These are phyloP conservation scores for Albizia julibrissin DNA, from an alignment of 306 rosid genomes.

Conservation along the genomic window DNA sequence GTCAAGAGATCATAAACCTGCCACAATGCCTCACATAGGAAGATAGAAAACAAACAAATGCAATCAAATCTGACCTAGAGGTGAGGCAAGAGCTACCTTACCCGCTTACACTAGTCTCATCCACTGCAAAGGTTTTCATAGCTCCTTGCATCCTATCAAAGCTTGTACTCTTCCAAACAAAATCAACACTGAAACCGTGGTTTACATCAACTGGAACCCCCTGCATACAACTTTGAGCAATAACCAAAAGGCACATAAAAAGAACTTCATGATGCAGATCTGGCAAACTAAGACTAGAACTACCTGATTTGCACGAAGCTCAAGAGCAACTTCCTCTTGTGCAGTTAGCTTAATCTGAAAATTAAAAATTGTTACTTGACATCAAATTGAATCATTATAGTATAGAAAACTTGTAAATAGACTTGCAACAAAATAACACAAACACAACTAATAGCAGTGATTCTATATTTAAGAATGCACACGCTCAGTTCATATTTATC, in stretches of 20 bases:
- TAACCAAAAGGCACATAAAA: slow-evolving; percentile 19
- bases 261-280: slow-evolving; percentile 12
- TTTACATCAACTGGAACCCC: slow-evolving; percentile 96
- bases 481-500: not conserved
- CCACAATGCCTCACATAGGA: not conserved
- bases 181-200: slow-evolving; percentile 99
- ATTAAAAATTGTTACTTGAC: slow-evolving; percentile 10
- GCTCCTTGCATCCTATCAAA: slow-evolving; percentile 99
- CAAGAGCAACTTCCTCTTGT: slow-evolving; percentile 98
- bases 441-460: not conserved
- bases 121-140: slow-evolving; percentile 98
- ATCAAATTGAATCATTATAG: not conserved
- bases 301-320: slow-evolving; percentile 98
- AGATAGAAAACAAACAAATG: not conserved
- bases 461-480: not conserved
- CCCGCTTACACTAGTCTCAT: slow-evolving; percentile 99
- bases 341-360: slow-evolving; percentile 94
- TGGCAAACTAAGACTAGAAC: slow-evolving; percentile 12
- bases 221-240: slow-evolving; percentile 48
- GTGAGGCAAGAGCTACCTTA: slow-evolving; percentile 39
- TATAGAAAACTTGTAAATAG: not conserved
- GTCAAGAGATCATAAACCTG: slow-evolving; percentile 26
- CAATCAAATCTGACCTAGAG: not conserved
- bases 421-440: not conserved
- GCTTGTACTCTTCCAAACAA: slow-evolving; percentile 99